These are phyloP conservation scores for Tulasnella sp. DNA, from an alignment of 768 basidiomycete species.

Conservation along the genomic window DNA sequence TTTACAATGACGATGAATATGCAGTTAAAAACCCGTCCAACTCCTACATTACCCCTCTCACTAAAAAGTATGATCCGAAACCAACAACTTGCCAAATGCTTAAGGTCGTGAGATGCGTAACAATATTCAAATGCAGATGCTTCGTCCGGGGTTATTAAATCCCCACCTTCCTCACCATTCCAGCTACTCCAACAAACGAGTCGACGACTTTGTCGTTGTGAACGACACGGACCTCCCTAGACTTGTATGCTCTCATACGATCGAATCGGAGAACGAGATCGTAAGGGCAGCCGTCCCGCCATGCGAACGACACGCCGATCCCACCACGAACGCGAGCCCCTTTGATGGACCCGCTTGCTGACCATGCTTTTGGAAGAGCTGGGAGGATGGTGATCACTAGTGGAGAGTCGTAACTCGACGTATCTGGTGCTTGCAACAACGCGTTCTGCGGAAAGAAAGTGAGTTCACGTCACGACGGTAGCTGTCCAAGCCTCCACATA, in stretches of 20 bases:
- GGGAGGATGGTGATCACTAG: constrained; percentile 52
- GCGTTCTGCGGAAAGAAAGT: constrained; percentile 35
- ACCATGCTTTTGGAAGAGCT: constrained; percentile 51
- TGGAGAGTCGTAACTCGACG: constrained; percentile 37
- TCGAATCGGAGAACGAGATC: constrained; percentile 8
- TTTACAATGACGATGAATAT: not conserved
- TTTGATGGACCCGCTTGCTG: constrained; percentile 41
- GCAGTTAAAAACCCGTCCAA: not conserved
- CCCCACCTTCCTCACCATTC: constrained; percentile 2
- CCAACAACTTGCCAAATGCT: not conserved
- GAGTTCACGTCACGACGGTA: not conserved
- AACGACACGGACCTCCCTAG: not conserved
- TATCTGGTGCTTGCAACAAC: constrained; percentile 59
- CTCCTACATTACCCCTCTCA: not conserved
- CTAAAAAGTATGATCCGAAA: not conserved
- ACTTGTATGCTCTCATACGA: not conserved
- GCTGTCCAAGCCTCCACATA: constrained; percentile 20
- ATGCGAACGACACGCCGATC: constrained; percentile 41
- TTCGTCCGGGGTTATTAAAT: not conserved
- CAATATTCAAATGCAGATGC: not conserved
- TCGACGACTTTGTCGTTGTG: not conserved
- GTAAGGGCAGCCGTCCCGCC: constrained; percentile 29
- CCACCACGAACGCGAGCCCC: constrained; percentile 57
- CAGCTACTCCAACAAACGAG: not conserved
- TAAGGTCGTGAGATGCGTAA: not conserved